Evolutionary conservation across 345 rosid genomes (phyloP).

Genomic region (Excoecaria agallocha): DNA sequence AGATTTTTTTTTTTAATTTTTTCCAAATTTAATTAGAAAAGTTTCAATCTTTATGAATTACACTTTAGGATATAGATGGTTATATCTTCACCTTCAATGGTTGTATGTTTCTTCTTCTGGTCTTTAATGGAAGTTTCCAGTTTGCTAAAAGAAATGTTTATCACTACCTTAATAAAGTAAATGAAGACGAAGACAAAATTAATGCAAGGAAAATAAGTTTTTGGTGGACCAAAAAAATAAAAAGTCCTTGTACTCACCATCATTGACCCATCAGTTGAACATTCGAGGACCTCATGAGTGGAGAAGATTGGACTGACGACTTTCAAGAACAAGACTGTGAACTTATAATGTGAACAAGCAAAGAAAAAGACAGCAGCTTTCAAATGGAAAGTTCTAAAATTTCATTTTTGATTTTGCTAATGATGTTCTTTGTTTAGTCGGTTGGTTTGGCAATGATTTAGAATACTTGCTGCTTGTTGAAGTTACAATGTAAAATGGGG

Average conservation of each 20-base stretch:
- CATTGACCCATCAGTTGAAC: neutral
- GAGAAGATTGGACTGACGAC: neutral
- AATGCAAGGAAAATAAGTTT: no score
- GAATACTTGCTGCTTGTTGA: neutral
- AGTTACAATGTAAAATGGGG: neutral
- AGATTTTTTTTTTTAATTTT: neutral
- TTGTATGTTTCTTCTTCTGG: no score
- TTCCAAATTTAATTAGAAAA: neutral
- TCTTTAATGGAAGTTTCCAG: no score
- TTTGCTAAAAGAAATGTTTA: no score
- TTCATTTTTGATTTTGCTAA: neutral
- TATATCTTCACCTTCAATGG: no score
- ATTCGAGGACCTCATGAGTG: no score
- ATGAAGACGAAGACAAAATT: no score
- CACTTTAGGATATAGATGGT: no score
- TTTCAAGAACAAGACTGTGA: neutral
- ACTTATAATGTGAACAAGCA: no score
- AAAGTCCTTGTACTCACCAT: neutral
- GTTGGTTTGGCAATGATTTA: neutral
- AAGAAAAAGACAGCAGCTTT: neutral
- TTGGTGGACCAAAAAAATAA: no score
- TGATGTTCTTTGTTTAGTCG: neutral
- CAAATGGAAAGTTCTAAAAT: neutral
- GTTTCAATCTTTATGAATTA: no score
- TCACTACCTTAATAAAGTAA: no score